Evolutionary conservation across 768 basidiomycete species (phyloP).

Genomic region (Brasilioporus rufonigricans): DNA sequence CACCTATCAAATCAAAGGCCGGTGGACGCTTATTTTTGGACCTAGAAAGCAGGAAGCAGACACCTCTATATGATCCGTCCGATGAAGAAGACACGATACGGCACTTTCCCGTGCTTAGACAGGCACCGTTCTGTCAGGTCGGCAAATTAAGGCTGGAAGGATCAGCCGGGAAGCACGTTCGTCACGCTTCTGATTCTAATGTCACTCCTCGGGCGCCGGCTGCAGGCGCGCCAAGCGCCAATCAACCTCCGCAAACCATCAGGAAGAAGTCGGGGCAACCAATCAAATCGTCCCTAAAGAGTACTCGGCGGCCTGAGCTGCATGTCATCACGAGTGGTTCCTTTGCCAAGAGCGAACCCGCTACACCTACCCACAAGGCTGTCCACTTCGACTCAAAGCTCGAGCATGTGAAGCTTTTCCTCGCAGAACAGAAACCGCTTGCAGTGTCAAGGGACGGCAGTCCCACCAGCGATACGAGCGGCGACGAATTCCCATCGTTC

Average conservation of each 20-base stretch:
- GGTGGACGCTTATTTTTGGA: constrained; percentile 11
- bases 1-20: constrained; percentile 24
- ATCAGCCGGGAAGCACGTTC: constrained; percentile 16
- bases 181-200: constrained; percentile 24
- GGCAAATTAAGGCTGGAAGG: constrained; percentile 28
- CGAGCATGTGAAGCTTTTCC: constrained; percentile 92
- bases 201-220: constrained; percentile 1
- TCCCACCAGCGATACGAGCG: constrained; percentile 79
- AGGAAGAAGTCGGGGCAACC: constrained; percentile 95
- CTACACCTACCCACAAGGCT: constrained; percentile 77
- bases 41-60: constrained; percentile 13
- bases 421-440: constrained; percentile 91
- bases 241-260: constrained; percentile 39
- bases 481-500: constrained; percentile 75
- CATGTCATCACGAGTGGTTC: constrained; percentile 49
- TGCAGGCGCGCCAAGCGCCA: background rate
- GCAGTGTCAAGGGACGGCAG: constrained; percentile 91
- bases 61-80: constrained; percentile 26
- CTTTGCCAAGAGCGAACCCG: constrained; percentile 71
- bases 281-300: constrained; percentile 88
- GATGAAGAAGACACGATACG: constrained; percentile 29
- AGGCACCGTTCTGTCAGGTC: constrained; percentile 16
- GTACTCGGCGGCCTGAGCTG: constrained; percentile 52
- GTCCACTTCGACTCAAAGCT: constrained; percentile 93
- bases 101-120: constrained; percentile 23